Base-by-base conservation (phyloP, 2,329 filamentous ascomycete species). In the Plenodomus tracheiphilus region DNA sequence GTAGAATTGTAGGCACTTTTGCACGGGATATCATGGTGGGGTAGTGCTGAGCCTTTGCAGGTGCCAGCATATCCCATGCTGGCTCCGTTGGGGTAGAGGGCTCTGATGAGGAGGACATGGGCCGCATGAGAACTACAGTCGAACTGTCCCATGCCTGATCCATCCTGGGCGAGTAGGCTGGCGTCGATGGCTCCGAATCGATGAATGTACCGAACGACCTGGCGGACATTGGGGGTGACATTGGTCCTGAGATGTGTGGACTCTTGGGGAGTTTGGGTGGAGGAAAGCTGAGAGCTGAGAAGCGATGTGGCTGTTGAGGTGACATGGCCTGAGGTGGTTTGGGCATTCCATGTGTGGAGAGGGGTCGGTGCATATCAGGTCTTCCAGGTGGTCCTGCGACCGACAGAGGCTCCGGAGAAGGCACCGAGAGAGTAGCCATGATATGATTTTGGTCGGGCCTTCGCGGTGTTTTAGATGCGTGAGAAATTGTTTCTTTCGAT, bases 181-280 rank as follows among this genome's bases (percentile, higher is more conserved):
- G 69, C n/a, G 69, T 70, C 7, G 68, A 70, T n/a, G 69, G 68
- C 20, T 64, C 68, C 2, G 68, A 71, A 43, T 71, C 69, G 50
- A 70, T 71, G 41, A 71, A 64, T 1, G 69, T 72, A 34, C 64
- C 63, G 35, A 72, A 69, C 6, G 65, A 69, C 43, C 56, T 65
- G 5, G 66, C 68, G 11, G 68, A 70, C 62, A 70, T 65, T 18
- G 67, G 68, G n/a, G 69, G 68, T 17, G 68, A 68, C 56, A 64
- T 58, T 49, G 58, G 58, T 19, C 54, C 59, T 36, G 59, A 56
- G 3, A 61, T 61, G 16, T 52, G 55, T 32, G 66, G 65, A 45
- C 58, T 58, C 47, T 56, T 52, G 32, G 58, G 56, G 17, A 44
- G 50, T 10, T 58, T 39, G 36, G 54, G 58, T 43, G 52, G 42